phyloP scores from a whole-genome alignment of 495 filamentous ascomycete genomes.

The Aspergillus taichungensis region DNA sequence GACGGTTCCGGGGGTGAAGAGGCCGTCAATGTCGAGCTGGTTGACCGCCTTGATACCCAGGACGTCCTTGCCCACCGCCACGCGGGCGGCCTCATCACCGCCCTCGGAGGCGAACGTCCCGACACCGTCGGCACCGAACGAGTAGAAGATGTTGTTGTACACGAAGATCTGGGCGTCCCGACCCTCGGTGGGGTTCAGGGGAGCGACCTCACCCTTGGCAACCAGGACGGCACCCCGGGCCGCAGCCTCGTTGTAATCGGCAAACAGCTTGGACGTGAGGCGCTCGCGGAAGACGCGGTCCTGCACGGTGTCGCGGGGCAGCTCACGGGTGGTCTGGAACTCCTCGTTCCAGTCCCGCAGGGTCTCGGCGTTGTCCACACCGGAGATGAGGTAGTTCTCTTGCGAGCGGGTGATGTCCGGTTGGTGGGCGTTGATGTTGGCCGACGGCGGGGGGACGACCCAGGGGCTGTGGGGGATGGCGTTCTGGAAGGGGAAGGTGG shows the following conservation, averaged over 20 bases:
- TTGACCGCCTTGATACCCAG: conserved; percentile 89
- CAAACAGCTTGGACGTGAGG: conserved; percentile 88
- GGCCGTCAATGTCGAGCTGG: conserved; percentile 86
- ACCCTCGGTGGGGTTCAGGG: conserved; percentile 92
- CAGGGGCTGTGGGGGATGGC: conserved; percentile 87
- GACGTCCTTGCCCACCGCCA: conserved; percentile 96
- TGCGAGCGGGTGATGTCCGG: conserved; percentile 82
- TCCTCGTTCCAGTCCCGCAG: conserved; percentile 99
- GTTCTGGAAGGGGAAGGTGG: conserved; percentile 92
- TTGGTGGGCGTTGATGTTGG: conserved; percentile 59
- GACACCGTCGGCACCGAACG: conserved; percentile 94
- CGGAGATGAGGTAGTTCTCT: conserved; percentile 82
- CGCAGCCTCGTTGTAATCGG: conserved; percentile 94
- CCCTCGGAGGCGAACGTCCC: conserved; percentile 95
- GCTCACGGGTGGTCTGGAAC: conserved; percentile 90
- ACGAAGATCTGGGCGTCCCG: conserved; percentile 96
- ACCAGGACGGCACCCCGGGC: conserved; percentile 89
- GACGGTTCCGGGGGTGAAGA: conserved; percentile 92
- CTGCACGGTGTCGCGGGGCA: conserved; percentile 86
- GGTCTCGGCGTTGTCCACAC: conserved; percentile 87
- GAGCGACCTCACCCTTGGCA: conserved; percentile 84
- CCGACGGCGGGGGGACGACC: conserved; percentile 64
- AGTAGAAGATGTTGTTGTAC: conserved; percentile 99
- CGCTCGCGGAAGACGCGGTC: conserved; percentile 95
- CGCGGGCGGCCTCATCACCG: conserved; percentile 91